Conservation (phyloP, 805 yeast genomes). For the Ogataea wickerhamii region DNA sequence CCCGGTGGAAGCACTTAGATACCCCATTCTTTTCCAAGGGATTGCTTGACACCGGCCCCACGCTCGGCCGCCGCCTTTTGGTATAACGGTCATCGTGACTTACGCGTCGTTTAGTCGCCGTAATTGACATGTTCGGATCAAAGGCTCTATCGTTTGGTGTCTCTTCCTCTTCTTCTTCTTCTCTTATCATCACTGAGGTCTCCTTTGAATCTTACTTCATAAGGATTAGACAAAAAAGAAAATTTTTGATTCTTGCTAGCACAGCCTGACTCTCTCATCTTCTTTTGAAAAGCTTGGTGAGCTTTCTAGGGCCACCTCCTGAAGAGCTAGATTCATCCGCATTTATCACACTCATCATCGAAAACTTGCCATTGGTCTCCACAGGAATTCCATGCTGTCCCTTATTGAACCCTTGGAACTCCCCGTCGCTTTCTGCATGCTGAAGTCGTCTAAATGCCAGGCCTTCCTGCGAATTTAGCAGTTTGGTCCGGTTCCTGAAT, state of each 20-base stretch:
- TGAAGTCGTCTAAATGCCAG: constrained; percentile 32
- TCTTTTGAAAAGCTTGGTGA: constrained; percentile 29
- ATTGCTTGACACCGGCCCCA: constrained; percentile 15
- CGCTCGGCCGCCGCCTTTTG: constrained; percentile 9
- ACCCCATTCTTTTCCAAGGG: constrained; percentile 36
- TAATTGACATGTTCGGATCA: neutral
- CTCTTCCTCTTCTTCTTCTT: constrained; percentile 6
- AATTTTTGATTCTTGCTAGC: neutral
- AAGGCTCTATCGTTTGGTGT: constrained; percentile 1
- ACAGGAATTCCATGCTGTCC: constrained; percentile 17
- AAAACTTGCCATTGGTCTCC: constrained; percentile 27
- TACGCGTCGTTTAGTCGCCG: neutral
- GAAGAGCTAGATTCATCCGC: constrained; percentile 5
- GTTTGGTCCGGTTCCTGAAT: constrained; percentile 29
- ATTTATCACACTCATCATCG: constrained; percentile 31
- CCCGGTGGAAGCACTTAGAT: constrained; percentile 66
- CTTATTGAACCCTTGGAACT: constrained; percentile 24
- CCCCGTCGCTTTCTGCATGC: constrained; percentile 11
- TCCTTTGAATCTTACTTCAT: neutral
- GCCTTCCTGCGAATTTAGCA: constrained; percentile 35
- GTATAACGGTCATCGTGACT: neutral
- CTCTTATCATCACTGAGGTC: neutral
- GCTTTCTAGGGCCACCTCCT: constrained; percentile 16
- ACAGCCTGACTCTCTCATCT: neutral
- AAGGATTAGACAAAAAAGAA: neutral